Base-by-base conservation (phyloP, 2,329 filamentous ascomycete genomes). In the Geoglossum cookeanum region DNA sequence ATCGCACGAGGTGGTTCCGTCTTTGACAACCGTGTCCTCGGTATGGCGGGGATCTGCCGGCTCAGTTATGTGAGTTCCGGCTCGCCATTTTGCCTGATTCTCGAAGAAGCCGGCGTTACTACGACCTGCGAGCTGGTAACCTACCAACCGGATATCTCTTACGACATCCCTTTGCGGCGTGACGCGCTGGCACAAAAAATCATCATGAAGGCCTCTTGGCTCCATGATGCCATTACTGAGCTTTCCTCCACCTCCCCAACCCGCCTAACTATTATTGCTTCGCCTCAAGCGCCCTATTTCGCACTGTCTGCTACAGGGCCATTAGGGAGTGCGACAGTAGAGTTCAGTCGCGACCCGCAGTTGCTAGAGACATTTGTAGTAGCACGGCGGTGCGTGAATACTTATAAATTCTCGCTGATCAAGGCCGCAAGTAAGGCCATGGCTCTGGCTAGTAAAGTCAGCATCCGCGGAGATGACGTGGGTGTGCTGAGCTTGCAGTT, bases 401-500 rank as follows among this genome's bases (percentile, higher is more conserved):
- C 78, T 54, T 98, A 94, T 74, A 89, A 87, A 63, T 97, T 96
- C 66, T 78, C 84, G 57, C 78, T 95, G 56, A 76, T 98, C 66
- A 89, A 87, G 68, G 85, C 85, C 62, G 90, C 91, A 0, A 81
- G 81, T 51, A 83, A 91, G 61, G 91, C 92, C n/a, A 97, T 98
- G 91, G 82, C 84, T 51, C 80, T 89, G 42, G 88, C 90, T 3
- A 90, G 79, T 65, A 98, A 97, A 70, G 90, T 97, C 58, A 95
- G 89, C 66, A 78, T 98, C 60, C 78, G 92, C 15, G 84, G 88
- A 0, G 92, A 98, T 69, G 76, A 79, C 1, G 87, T 95, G 67
- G 91, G 92, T 0, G 91, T 98, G 33, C 70, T 98, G 61, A 96
- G 87, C 69, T 72, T 97, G 67, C 92, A 98, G 66, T 96, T 97